These are phyloP conservation scores for Russula earlei DNA, from an alignment of 768 basidiomycete species.

Conservation along the genomic window DNA sequence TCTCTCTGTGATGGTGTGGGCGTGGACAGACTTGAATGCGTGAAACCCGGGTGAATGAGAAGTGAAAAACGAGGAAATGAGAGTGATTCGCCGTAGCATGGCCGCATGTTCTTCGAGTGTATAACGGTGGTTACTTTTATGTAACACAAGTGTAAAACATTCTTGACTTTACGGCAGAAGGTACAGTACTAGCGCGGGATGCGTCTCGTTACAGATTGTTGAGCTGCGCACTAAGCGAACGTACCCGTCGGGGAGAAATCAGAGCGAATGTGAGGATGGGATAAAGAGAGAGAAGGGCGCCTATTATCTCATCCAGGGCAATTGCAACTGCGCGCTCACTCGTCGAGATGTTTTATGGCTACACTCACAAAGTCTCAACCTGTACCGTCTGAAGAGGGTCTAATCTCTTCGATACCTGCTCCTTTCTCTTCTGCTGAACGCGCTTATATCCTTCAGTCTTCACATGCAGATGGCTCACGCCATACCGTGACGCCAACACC, in stretches of 20 bases:
- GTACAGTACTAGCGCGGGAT: neutral
- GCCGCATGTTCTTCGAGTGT: neutral
- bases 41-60: neutral
- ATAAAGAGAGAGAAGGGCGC: neutral
- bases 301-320: neutral
- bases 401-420: slow-evolving; percentile 10
- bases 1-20: neutral
- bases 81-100: too few relatives aligned
- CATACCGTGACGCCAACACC: neutral
- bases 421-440: slow-evolving; percentile 16
- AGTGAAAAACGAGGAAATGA: neutral
- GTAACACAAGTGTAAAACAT: slow-evolving; percentile 1
- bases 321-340: too few relatives aligned
- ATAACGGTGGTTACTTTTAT: neutral
- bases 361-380: slow-evolving; percentile 14
- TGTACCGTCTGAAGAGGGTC: neutral
- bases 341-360: slow-evolving; percentile 6
- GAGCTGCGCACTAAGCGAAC: too few relatives aligned
- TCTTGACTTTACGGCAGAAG: neutral
- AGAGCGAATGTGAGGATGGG: neutral
- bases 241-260: too few relatives aligned
- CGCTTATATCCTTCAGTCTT: slow-evolving; percentile 1
- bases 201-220: too few relatives aligned
- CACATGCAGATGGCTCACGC: neutral
- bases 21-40: neutral